Evolutionary conservation across 2,329 filamentous ascomycete genomes (phyloP).

Genomic region (Sclerotinia trifoliorum): DNA sequence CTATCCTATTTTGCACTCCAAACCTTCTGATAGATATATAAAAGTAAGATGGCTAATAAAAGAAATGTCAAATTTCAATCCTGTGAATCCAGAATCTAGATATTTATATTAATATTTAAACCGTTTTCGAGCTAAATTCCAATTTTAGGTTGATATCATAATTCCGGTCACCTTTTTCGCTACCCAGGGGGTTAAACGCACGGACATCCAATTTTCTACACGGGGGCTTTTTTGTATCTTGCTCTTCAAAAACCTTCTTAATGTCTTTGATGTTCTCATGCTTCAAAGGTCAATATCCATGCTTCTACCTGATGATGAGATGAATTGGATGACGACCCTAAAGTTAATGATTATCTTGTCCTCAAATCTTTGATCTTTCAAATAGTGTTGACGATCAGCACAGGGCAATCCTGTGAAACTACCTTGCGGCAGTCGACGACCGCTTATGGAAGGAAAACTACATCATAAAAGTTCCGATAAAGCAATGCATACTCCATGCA

Average conservation of each 20-base stretch:
- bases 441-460: background rate
- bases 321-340: background rate
- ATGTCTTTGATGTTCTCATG: background rate
- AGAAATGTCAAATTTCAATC: background rate
- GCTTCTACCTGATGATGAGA: background rate
- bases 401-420: background rate
- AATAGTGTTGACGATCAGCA: background rate
- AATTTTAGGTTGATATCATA: background rate
- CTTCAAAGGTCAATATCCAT: too few relatives aligned
- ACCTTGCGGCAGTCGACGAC: background rate
- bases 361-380: background rate
- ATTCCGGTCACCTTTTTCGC: background rate
- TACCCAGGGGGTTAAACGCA: background rate
- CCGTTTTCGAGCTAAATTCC: too few relatives aligned
- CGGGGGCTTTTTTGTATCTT: background rate
- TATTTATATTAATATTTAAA: background rate
- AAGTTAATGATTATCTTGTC: background rate
- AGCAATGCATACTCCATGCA: background rate
- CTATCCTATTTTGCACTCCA: background rate
- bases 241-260: background rate
- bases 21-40: background rate
- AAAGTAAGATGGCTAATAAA: accelerated
- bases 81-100: background rate
- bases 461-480: background rate
- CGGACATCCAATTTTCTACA: background rate